Evolutionary conservation across 129 eudicot genomes (phyloP).

Genomic region (Mikania micrantha): DNA sequence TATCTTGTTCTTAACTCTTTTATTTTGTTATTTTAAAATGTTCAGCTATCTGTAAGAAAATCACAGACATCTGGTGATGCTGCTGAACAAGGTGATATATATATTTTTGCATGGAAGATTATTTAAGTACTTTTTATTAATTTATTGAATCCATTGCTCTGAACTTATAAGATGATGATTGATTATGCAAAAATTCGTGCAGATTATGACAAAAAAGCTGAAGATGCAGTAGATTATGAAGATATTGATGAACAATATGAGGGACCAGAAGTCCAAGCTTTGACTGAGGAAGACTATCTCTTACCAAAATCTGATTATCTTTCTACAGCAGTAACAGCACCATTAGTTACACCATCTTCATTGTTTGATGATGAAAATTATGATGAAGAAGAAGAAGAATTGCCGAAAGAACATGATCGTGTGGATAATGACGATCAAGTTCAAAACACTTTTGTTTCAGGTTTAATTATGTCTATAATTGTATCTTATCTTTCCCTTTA

Average conservation of each 20-base stretch:
- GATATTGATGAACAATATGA: conserved; percentile 95
- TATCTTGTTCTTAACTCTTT: conserved; percentile 15
- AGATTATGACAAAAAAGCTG: conserved; percentile 95
- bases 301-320: conserved; percentile 67
- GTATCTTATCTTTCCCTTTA: background rate
- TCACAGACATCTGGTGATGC: conserved; percentile 54
- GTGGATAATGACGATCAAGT: conserved; percentile 36
- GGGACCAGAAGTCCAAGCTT: conserved; percentile 88
- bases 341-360: conserved; percentile 41
- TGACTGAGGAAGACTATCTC: conserved; percentile 84
- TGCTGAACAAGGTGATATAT: conserved; percentile 74
- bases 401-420: conserved; percentile 35
- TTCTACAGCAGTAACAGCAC: conserved; percentile 41
- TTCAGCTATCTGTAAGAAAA: conserved; percentile 68
- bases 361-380: conserved; percentile 93
- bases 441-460: conserved; percentile 38
- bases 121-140: conserved; percentile 6
- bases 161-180: background rate
- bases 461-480: conserved; percentile 24
- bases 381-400: conserved; percentile 59
- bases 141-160: background rate
- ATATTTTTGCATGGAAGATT: background rate
- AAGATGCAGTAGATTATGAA: conserved; percentile 95
- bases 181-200: conserved; percentile 8
- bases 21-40: conserved; percentile 1